A percentile compares a stretch with the other conserved stretches of the same genome.
Evolutionary conservation across 1,284 basidiomycete genomes (phyloP).

Genomic region (Rhodotorula sp.): DNA sequence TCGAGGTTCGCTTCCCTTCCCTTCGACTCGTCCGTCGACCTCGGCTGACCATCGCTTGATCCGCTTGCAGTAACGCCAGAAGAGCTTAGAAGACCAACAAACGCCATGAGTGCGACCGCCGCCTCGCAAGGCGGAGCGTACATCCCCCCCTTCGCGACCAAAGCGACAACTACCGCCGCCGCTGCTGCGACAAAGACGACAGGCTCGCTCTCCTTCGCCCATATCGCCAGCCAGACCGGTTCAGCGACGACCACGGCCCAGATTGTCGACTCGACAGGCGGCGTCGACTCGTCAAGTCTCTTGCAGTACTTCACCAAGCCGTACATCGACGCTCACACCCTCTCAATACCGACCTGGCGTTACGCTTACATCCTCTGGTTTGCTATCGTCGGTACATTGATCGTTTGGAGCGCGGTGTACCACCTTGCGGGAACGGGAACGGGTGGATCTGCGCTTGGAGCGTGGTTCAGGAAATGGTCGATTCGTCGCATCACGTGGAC

Average conservation of each 20-base stretch:
- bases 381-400: slow-evolving; percentile 44
- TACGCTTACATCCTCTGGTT: slow-evolving; percentile 52
- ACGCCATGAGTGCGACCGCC: background rate
- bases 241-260: slow-evolving; percentile 11
- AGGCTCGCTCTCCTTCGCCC: slow-evolving; percentile 18
- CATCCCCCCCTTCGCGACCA: slow-evolving; percentile 1
- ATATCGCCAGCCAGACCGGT: slow-evolving; percentile 6
- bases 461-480: slow-evolving; percentile 38
- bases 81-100: too few species aligned
- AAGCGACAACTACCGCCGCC: background rate
- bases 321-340: slow-evolving; percentile 49
- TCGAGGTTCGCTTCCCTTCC: too few species aligned
- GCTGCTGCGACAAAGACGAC: background rate
- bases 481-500: slow-evolving; percentile 33
- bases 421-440: slow-evolving; percentile 37
- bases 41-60: background rate
- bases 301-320: slow-evolving; percentile 37
- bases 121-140: background rate
- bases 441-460: slow-evolving; percentile 34
- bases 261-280: slow-evolving; percentile 27
- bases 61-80: too few species aligned
- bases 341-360: slow-evolving; percentile 49
- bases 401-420: slow-evolving; percentile 46
- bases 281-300: slow-evolving; percentile 26
- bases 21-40: background rate